phyloP scores from a whole-genome alignment of 2,329 filamentous ascomycete species.

The Calonectria naviculata region DNA sequence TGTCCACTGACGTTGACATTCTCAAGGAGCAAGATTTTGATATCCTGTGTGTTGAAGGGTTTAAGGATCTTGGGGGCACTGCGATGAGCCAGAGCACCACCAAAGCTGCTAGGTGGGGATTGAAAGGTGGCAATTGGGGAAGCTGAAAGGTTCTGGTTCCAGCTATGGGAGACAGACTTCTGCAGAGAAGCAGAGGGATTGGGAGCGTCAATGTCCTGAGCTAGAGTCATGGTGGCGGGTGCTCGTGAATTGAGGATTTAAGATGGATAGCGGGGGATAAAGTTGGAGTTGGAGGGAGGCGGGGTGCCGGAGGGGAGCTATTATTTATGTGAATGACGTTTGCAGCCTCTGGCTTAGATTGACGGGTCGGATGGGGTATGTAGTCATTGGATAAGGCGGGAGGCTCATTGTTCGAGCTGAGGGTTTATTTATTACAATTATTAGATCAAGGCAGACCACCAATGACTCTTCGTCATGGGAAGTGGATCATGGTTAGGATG shows the following conservation, averaged over 20 bases:
- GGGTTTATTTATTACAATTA: conserved; percentile 14
- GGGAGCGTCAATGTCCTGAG: conserved; percentile 57
- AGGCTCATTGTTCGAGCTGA: background rate
- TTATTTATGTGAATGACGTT: conserved; percentile 17
- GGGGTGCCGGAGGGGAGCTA: conserved; percentile 10
- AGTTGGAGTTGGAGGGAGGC: background rate
- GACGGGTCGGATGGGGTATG: conserved; percentile 4
- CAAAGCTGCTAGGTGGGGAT: conserved; percentile 75
- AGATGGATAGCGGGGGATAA: conserved; percentile 10
- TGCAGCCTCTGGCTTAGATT: background rate
- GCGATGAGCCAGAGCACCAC: conserved; percentile 52
- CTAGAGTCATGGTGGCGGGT: conserved; percentile 51
- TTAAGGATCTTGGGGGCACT: conserved; percentile 80
- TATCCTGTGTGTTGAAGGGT: conserved; percentile 94
- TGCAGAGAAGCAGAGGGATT: conserved; percentile 47
- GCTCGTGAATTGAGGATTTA: conserved; percentile 36
- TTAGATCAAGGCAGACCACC: background rate
- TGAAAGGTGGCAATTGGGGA: conserved; percentile 82
- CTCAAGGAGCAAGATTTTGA: conserved; percentile 95
- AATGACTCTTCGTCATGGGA: conserved; percentile 18
- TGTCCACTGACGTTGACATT: conserved; percentile 94
- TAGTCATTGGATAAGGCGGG: background rate
- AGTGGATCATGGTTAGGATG: conserved; percentile 9
- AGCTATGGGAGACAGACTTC: conserved; percentile 64
- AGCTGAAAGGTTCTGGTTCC: conserved; percentile 72